Percentiles rank a stretch among this genome's conserved stretches.
Conservation (phyloP, 768 basidiomycete genomes). For the Amyloporia xantha region DNA sequence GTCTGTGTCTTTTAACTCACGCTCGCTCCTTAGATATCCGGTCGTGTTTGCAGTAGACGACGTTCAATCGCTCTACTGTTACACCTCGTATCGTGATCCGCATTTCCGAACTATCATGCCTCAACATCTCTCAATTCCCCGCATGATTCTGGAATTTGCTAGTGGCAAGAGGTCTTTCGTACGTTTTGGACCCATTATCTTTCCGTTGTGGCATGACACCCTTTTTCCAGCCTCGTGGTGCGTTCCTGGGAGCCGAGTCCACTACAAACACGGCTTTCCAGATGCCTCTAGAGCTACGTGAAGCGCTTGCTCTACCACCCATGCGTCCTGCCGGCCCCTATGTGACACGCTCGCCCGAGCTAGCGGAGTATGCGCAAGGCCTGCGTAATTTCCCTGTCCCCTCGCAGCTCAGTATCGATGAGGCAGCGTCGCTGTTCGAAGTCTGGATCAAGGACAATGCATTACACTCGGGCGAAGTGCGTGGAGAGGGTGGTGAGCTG, state of each 20-base stretch:
- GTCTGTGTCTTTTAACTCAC: background rate
- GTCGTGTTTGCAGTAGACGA: slow-evolving; percentile 86
- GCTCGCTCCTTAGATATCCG: slow-evolving; percentile 44
- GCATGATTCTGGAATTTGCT: slow-evolving; percentile 71
- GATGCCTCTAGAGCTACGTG: slow-evolving; percentile 55
- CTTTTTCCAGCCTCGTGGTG: slow-evolving; percentile 59
- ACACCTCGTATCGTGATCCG: slow-evolving; percentile 65
- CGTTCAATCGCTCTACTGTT: slow-evolving; percentile 72
- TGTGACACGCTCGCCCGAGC: slow-evolving; percentile 40
- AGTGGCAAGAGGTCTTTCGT: slow-evolving; percentile 67
- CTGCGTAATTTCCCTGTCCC: slow-evolving; percentile 47
- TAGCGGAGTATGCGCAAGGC: slow-evolving; percentile 50
- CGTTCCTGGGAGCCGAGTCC: slow-evolving; percentile 65
- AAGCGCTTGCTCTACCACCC: slow-evolving; percentile 46
- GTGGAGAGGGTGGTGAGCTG: slow-evolving; percentile 55
- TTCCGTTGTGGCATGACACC: slow-evolving; percentile 29
- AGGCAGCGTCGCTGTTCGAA: slow-evolving; percentile 73
- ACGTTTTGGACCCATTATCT: no score
- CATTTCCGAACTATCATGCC: slow-evolving; percentile 62
- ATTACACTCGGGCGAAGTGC: slow-evolving; percentile 55
- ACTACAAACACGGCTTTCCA: slow-evolving; percentile 52
- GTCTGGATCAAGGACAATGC: slow-evolving; percentile 64
- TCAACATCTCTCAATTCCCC: slow-evolving; percentile 74
- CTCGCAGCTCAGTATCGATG: slow-evolving; percentile 49
- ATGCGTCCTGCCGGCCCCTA: slow-evolving; percentile 45